Conservation (phyloP, 495 filamentous ascomycete species). For the Penicillium maclennaniae region DNA sequence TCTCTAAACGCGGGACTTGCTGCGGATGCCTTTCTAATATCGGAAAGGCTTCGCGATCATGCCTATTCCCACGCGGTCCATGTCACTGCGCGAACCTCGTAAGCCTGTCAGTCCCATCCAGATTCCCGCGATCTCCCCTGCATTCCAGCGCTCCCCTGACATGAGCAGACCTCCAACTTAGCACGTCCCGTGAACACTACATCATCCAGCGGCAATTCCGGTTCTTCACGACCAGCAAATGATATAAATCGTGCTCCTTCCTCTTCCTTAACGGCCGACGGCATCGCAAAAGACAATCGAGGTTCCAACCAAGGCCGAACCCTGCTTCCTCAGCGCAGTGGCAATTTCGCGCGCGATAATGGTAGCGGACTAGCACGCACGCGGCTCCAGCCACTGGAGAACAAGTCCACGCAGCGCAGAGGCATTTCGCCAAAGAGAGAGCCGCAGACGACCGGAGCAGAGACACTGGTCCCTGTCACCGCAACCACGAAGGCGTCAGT, state of each 20-base stretch:
- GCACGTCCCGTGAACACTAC: slow-evolving; percentile 25
- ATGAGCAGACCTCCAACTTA: slow-evolving; percentile 24
- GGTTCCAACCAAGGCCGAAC: slow-evolving; percentile 18
- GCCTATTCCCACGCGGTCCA: slow-evolving; percentile 42
- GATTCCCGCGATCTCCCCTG: slow-evolving; percentile 7
- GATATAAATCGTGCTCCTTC: background rate
- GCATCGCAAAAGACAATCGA: slow-evolving; percentile 9
- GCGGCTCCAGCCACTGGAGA: slow-evolving; percentile 16
- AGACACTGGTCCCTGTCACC: slow-evolving; percentile 7
- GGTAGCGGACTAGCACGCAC: slow-evolving; percentile 4
- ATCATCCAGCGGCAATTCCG: slow-evolving; percentile 7
- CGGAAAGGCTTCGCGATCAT: slow-evolving; percentile 16
- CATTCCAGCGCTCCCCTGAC: slow-evolving; percentile 12
- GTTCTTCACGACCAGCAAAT: slow-evolving; percentile 6
- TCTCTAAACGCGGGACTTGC: background rate
- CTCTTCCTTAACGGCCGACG: slow-evolving; percentile 13
- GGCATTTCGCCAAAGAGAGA: slow-evolving; percentile 19
- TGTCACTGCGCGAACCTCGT: slow-evolving; percentile 35
- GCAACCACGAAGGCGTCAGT: slow-evolving; percentile 1
- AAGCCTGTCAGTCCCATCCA: slow-evolving; percentile 30
- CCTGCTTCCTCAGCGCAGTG: slow-evolving; percentile 26
- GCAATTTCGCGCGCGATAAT: slow-evolving; percentile 9
- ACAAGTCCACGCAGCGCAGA: slow-evolving; percentile 6
- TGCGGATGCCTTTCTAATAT: background rate
- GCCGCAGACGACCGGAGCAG: slow-evolving; percentile 5